These are phyloP conservation scores for Jackrogersella minutella DNA, from an alignment of 495 filamentous ascomycete species.

Conservation along the genomic window DNA sequence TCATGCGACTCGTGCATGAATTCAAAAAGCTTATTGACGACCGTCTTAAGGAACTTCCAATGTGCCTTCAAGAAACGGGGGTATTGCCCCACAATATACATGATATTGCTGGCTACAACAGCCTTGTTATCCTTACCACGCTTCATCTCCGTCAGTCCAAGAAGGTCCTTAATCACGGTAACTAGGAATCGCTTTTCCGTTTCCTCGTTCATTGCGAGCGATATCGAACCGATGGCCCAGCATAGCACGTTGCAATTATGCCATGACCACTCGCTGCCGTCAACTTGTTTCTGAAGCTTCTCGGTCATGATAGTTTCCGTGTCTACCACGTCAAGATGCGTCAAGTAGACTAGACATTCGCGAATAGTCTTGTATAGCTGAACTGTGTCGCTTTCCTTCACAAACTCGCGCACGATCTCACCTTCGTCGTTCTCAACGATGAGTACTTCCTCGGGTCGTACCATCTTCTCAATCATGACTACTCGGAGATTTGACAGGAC, in stretches of 20 bases:
- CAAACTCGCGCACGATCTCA: slow-evolving; percentile 97
- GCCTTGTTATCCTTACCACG: slow-evolving; percentile 99
- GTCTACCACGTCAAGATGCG: slow-evolving; percentile 95
- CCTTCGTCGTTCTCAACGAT: slow-evolving; percentile 99
- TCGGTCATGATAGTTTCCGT: slow-evolving; percentile 99
- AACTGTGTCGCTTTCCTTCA: slow-evolving; percentile 98
- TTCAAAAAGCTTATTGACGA: slow-evolving; percentile 99
- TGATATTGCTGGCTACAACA: slow-evolving; percentile 98
- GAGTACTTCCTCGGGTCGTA: slow-evolving; percentile 95
- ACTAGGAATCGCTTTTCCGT: slow-evolving; percentile 98
- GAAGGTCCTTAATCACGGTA: slow-evolving; percentile 97
- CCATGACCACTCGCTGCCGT: slow-evolving; percentile 98
- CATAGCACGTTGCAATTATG: slow-evolving; percentile 98
- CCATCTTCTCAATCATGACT: slow-evolving; percentile 99
- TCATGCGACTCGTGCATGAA: slow-evolving; percentile 99
- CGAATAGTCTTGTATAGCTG: slow-evolving; percentile 99
- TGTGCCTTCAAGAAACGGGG: slow-evolving; percentile 97
- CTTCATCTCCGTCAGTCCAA: slow-evolving; percentile 99
- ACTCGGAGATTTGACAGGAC: slow-evolving; percentile 91
- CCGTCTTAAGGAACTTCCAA: slow-evolving; percentile 99
- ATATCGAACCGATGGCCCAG: slow-evolving; percentile 99
- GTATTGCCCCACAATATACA: slow-evolving; percentile 99
- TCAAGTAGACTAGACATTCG: slow-evolving; percentile 97
- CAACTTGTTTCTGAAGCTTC: slow-evolving; percentile 92
- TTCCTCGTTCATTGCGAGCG: slow-evolving; percentile 98